A percentile compares a stretch with the other conserved stretches of the same genome.
phyloP scores from a whole-genome alignment of 108 stramenopile species.

The Discostella stelligeroides region DNA sequence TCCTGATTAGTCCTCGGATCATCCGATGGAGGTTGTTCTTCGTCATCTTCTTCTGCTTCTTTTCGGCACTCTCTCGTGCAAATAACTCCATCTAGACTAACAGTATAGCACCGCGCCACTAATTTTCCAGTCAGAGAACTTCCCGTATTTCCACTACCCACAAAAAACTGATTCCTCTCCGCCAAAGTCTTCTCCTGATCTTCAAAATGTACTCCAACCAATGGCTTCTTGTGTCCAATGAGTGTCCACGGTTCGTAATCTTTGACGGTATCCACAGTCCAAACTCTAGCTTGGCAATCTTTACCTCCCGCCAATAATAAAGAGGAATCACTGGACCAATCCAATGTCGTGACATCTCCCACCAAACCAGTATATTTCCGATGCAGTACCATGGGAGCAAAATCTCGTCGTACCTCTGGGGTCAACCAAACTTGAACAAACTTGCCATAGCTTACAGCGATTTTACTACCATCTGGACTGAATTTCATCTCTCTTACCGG shows the following conservation, averaged over 20 bases:
- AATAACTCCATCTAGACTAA: constrained; percentile 91
- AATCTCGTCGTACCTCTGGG: constrained; percentile 85
- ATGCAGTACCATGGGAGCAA: constrained; percentile 91
- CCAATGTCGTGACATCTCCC: constrained; percentile 82
- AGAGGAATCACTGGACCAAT: constrained; percentile 90
- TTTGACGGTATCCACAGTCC: constrained; percentile 82
- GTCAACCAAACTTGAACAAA: constrained; percentile 95
- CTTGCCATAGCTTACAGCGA: constrained; percentile 93
- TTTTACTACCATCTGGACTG: constrained; percentile 83
- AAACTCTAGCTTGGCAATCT: constrained; percentile 88
- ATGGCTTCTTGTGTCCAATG: constrained; percentile 80
- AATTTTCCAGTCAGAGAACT: constrained; percentile 34
- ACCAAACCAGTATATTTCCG: constrained; percentile 89
- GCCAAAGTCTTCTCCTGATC: constrained; percentile 42
- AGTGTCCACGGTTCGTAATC: constrained; percentile 83
- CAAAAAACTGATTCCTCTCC: constrained; percentile 48
- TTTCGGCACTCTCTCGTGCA: constrained; percentile 84
- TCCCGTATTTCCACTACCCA: constrained; percentile 35
- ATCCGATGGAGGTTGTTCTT: constrained; percentile 43
- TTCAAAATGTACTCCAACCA: constrained; percentile 79
- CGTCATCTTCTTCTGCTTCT: constrained; percentile 37
- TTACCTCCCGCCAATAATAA: constrained; percentile 83
- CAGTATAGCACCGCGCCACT: constrained; percentile 74
- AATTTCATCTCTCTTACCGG: constrained; percentile 84
- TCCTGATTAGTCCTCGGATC: constrained; percentile 48